Percentiles rank a stretch among this genome's conserved stretches.
Conservation (phyloP, 1,284 basidiomycete species). For the Cryptococcus sp. region DNA sequence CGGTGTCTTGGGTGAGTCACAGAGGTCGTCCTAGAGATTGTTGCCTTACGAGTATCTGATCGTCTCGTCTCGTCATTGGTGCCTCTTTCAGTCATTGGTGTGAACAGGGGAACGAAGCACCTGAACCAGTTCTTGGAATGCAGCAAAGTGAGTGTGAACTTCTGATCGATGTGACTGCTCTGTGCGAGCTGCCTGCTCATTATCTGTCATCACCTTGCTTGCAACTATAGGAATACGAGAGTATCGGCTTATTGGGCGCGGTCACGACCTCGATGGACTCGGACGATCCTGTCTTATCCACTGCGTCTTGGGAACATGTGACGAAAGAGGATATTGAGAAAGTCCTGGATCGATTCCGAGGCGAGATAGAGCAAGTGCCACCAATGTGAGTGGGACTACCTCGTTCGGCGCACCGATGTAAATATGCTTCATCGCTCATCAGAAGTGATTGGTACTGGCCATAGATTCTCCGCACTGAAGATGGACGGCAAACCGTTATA, state of each 20-base stretch:
- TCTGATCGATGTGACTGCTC: not conserved
- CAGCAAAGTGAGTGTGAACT: constrained; percentile 67
- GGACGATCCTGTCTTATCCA: constrained; percentile 73
- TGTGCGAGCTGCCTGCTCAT: too few species aligned
- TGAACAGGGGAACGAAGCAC: constrained; percentile 88
- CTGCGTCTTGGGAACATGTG: constrained; percentile 80
- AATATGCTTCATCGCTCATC: not conserved
- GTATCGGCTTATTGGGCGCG: constrained; percentile 87
- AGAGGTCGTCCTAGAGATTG: not conserved
- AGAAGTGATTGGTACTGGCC: constrained; percentile 52
- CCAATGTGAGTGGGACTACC: constrained; percentile 70
- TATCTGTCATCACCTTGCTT: not conserved
- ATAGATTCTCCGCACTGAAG: constrained; percentile 93
- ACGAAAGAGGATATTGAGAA: constrained; percentile 73
- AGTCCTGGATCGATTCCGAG: constrained; percentile 75
- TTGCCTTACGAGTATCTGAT: not conserved
- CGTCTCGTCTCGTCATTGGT: too few species aligned
- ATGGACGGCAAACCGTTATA: constrained; percentile 97
- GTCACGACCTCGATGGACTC: constrained; percentile 95
- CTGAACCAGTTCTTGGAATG: constrained; percentile 84
- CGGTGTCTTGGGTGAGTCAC: constrained; percentile 68
- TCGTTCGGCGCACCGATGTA: too few species aligned
- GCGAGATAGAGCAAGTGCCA: constrained; percentile 84
- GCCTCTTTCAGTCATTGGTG: constrained; percentile 70
- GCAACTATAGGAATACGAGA: constrained; percentile 76